phyloP scores from a whole-genome alignment of 768 basidiomycete species.

The Cystoderma amianthinum region DNA sequence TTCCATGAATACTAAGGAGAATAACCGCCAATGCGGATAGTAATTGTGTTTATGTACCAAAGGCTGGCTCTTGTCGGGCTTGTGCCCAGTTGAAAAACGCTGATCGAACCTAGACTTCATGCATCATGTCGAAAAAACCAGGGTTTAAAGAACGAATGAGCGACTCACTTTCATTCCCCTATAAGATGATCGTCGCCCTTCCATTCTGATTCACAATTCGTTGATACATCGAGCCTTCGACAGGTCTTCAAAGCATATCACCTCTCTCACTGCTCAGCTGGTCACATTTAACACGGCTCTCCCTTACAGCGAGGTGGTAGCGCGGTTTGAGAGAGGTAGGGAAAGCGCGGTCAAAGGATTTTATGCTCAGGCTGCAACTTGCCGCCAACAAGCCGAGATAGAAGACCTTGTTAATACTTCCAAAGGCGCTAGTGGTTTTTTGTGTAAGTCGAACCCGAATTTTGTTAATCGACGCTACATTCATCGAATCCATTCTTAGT shows the following conservation, averaged over 20 bases:
- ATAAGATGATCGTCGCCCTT: too few species aligned
- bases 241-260: constrained; percentile 17
- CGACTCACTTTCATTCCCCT: too few species aligned
- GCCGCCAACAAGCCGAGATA: constrained; percentile 23
- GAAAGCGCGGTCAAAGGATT: constrained; percentile 33
- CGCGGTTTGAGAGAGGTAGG: constrained; percentile 34
- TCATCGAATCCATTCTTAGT: constrained; percentile 14
- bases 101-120: too few species aligned
- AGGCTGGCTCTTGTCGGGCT: too few species aligned
- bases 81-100: too few species aligned
- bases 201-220: too few species aligned
- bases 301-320: constrained; percentile 30
- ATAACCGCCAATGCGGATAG: too few species aligned
- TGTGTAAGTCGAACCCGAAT: constrained; percentile 27
- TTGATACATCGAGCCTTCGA: too few species aligned
- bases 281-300: constrained; percentile 35
- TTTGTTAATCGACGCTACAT: background rate
- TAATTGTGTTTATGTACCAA: too few species aligned
- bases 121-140: too few species aligned
- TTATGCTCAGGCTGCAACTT: constrained; percentile 16
- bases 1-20: too few species aligned
- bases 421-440: constrained; percentile 29
- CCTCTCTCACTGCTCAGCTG: constrained; percentile 28
- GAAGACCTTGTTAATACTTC: constrained; percentile 21
- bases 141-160: too few species aligned